phyloP scores from a whole-genome alignment of 169 alveolate genomes.

The Plasmodium knowlesi region DNA sequence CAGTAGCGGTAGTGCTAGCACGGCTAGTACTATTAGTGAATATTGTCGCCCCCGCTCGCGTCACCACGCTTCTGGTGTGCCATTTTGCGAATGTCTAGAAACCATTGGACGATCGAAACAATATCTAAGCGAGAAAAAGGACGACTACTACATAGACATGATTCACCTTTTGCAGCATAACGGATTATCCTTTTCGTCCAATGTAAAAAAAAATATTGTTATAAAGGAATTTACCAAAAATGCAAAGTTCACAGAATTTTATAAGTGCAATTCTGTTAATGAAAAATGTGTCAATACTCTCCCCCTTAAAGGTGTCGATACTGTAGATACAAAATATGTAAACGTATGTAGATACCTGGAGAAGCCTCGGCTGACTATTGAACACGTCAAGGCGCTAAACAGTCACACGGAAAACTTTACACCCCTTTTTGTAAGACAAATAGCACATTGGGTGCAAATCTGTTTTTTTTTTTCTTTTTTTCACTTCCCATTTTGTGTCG shows the following conservation, averaged over 20 bases:
- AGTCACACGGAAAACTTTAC: conserved; percentile 44
- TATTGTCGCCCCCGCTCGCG: not conserved
- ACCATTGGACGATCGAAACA: conserved; percentile 46
- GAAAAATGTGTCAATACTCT: conserved; percentile 19
- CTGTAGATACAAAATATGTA: conserved; percentile 46
- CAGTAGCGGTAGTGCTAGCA: not conserved
- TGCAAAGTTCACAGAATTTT: conserved; percentile 52
- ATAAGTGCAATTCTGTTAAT: conserved; percentile 31
- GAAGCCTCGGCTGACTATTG: conserved; percentile 55
- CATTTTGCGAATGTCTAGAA: conserved; percentile 66
- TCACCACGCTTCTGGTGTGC: not conserved
- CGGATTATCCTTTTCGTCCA: conserved; percentile 19
- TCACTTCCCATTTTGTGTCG: not conserved
- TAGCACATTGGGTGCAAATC: not conserved
- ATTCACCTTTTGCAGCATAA: conserved; percentile 35
- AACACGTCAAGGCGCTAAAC: conserved; percentile 44
- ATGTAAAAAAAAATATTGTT: conserved; percentile 52
- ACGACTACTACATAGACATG: conserved; percentile 47
- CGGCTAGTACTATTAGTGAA: not conserved
- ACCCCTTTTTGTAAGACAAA: conserved; percentile 63
- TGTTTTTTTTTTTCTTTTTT: conserved; percentile 6
- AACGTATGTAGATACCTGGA: conserved; percentile 36
- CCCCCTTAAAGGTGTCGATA: conserved; percentile 25
- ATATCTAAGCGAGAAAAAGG: conserved; percentile 37
- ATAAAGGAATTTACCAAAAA: conserved; percentile 63